Base-by-base conservation (phyloP, 257 asterid species). In the Nicotiana paniculata region DNA sequence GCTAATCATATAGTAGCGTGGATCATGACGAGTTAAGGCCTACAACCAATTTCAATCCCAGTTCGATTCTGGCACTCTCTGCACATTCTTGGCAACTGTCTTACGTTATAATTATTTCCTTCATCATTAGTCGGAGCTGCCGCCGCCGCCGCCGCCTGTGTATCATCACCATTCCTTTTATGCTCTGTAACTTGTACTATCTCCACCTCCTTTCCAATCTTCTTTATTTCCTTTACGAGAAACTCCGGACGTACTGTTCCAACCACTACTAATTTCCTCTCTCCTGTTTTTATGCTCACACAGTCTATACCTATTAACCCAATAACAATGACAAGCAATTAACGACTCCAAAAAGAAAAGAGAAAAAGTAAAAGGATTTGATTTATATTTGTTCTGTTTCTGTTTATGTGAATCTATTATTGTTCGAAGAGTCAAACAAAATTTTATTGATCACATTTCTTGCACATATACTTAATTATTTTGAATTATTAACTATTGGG, bases 141-240 rank as follows among this genome's bases (percentile, higher is more conserved):
- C 13, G 70, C 21, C 9, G 57, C 2, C 2, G 58, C 17, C 0
- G 32, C 12, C 46, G 58, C 3, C 11, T 28, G 70, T 64, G 43
- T 13, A 33, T 67, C 58, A 15, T 53, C 51, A 17, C 12, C 3
- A 65, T 65, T 43, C 12, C 46, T 32, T 11, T 16, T 11, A 17
- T 70, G 58, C 46, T 70, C 35, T 70, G n/a, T 70, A 26, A 70
- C 77, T 43, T 11, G 4, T 28, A 70, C 3, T 9, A 70, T 43
- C 11, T 70, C 77, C 1, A 24, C 58, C 35, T 70, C 77, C 58
- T 70, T 70, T 70, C 58, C 35, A 10, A 70, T 70, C 21, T 43
- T 70, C 46, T 28, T 39, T 70, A 70, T 70, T 70, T 70, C 77
- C 35, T 70, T 70, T 43, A 70, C 77, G 43, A 70, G 77, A 43